Evolutionary conservation across 805 yeast genomes (phyloP), one percentile per base, ranked within the genome.

Genomic region (Suhomyces sp.): DNA sequence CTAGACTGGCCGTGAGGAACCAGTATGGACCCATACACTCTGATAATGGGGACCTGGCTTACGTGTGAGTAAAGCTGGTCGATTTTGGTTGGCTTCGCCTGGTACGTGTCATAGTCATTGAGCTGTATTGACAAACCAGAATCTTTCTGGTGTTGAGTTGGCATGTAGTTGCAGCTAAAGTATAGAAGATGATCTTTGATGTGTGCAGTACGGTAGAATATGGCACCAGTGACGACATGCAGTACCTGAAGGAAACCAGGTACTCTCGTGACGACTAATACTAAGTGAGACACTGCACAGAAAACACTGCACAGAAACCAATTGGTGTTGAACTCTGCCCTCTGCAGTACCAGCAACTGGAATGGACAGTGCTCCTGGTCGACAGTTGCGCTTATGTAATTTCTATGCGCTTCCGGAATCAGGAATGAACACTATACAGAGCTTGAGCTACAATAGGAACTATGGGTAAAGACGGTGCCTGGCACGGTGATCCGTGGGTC

Each of bases 1-100:
- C 33, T 21, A 21, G 29, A 19, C 21, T 8, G 19, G 19, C 33
- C 15, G 10, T 27, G 29, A 57, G 81, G 83, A 0, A 84, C 75
- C 1, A 81, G 76, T 0, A 86, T 56, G 10, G 82, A 76, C 0
- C 97, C 98, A 69, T 83, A 94, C 0, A 94, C 68, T 46, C 98
- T 71, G 1, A 91, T 71, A 0, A 90, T 73, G 0, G 98, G 98
- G 0, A 87, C 92, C 43, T 79, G 80, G 2, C 65, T 56, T 31
- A 75, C 77, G 3, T 62, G 60, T 15, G 59, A 50, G 46, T 63
- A 67, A n/a, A 63, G 59, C 25, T 72, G 73, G 57, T 87, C 96
- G 19, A 87, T 62, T 1, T 65, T 58, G 4, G 82, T 67, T 0
- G 92, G 88, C 4, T 64, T 49, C n/a, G 75, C 54, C 59, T 80